phyloP scores from a whole-genome alignment of 2,329 filamentous ascomycete species.

The Pestalotiopsis fici region DNA sequence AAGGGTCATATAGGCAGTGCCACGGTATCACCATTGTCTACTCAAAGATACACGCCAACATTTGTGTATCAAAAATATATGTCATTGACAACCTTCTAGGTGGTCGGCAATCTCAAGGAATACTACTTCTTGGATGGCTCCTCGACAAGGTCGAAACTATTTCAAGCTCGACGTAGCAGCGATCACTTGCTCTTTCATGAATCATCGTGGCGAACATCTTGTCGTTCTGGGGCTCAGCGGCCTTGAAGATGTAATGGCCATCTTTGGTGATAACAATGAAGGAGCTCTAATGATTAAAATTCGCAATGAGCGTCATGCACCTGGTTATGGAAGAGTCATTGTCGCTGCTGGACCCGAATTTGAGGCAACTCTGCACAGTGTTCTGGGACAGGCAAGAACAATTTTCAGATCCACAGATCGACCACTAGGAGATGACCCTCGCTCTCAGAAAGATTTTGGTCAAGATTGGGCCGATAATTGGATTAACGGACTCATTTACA shows the following conservation, averaged over 20 bases:
- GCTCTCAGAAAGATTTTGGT: not conserved
- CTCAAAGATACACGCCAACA: not conserved
- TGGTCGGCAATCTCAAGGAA: not conserved
- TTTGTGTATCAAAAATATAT: not conserved
- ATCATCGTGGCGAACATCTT: not conserved
- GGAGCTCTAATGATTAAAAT: not conserved
- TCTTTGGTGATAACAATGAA: not conserved
- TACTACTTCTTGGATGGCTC: not conserved
- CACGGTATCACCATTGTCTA: not conserved
- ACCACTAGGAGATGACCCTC: not conserved
- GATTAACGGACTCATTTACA: not conserved
- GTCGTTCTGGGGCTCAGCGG: not conserved
- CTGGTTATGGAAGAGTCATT: not conserved
- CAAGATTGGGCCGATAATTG: not conserved
- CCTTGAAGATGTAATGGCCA: not conserved
- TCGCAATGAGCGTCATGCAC: not conserved
- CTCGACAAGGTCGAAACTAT: not conserved
- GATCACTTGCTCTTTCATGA: not conserved
- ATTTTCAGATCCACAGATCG: not conserved
- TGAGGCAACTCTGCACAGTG: not conserved
- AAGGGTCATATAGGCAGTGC: not conserved
- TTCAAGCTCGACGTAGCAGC: not conserved
- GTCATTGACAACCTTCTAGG: not conserved
- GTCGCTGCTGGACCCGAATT: not conserved
- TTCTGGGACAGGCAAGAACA: not conserved